Percentiles rank a stretch among this genome's conserved stretches.
Conservation (phyloP, 192 early-diverging fungal species). For the Backusella parvicylindrica region DNA sequence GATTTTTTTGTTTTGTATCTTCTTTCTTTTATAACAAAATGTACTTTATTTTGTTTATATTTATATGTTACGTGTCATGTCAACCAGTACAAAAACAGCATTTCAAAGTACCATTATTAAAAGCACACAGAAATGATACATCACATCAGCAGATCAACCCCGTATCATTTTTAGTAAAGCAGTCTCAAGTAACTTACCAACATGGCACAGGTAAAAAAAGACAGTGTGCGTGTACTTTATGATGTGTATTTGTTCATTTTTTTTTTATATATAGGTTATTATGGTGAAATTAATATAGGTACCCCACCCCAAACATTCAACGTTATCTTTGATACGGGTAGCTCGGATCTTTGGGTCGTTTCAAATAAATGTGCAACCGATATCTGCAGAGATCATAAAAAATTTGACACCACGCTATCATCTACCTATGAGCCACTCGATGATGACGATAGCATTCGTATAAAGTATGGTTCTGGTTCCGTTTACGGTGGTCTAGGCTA, state of each 20-base stretch:
- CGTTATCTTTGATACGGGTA: slow-evolving; percentile 73
- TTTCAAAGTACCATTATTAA: not conserved
- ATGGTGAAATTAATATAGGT: slow-evolving; percentile 45
- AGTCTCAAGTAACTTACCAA: slow-evolving; percentile 14
- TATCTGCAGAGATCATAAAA: slow-evolving; percentile 23
- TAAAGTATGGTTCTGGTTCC: slow-evolving; percentile 28
- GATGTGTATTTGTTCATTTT: not conserved
- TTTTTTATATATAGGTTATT: slow-evolving; percentile 17
- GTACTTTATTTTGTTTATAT: not conserved
- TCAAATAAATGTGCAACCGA: slow-evolving; percentile 36
- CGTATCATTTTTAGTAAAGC: slow-evolving; percentile 11
- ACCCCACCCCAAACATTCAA: slow-evolving; percentile 65
- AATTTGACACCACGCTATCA: slow-evolving; percentile 20
- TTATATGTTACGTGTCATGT: not conserved
- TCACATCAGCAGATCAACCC: not conserved
- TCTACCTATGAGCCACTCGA: slow-evolving; percentile 4
- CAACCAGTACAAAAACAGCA: slow-evolving; percentile 1
- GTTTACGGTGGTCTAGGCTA: slow-evolving; percentile 10
- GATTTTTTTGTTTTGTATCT: not conserved
- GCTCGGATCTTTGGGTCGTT: slow-evolving; percentile 65
- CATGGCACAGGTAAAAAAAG: slow-evolving; percentile 16
- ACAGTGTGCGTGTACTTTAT: no score
- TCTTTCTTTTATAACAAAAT: not conserved
- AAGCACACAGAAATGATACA: not conserved
- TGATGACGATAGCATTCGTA: not conserved